A percentile compares a stretch with the other conserved stretches of the same genome.
These are phyloP conservation scores for Aegilops speltoides DNA, from an alignment of 176 grass and related monocot species.

Conservation along the genomic window DNA sequence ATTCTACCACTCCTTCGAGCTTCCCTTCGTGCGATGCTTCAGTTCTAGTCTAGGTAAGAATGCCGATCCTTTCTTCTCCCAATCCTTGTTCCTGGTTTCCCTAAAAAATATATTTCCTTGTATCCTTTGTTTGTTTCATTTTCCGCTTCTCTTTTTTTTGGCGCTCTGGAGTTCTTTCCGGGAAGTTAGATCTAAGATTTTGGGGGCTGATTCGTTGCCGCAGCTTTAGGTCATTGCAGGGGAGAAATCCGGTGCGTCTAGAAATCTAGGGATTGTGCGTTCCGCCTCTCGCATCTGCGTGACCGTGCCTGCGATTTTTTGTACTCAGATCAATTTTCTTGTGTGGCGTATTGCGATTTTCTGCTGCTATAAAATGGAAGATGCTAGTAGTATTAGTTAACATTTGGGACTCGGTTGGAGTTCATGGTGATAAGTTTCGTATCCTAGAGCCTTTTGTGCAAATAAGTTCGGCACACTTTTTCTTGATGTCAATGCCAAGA, in stretches of 20 bases:
- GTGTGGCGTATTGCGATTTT: not conserved
- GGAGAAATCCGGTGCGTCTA: not conserved
- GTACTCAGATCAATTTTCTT: not conserved
- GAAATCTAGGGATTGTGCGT: not conserved
- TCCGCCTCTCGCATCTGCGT: not conserved
- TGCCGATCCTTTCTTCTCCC: not conserved
- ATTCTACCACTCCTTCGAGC: not conserved
- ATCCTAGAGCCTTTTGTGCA: not conserved
- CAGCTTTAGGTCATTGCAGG: not conserved
- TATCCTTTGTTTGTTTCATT: not conserved
- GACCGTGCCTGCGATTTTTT: not conserved
- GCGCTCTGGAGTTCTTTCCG: not conserved
- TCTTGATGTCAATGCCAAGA: not conserved
- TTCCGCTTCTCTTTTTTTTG: rapidly evolving
- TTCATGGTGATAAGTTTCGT: not conserved
- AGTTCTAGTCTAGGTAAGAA: constrained; percentile 46
- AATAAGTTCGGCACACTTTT: not conserved
- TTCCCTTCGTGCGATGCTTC: constrained; percentile 38
- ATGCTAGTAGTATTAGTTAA: constrained; percentile 5
- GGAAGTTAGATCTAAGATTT: not conserved
- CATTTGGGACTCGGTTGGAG: not conserved
- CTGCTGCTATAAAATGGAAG: not conserved
- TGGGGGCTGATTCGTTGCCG: not conserved
- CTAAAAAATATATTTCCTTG: not conserved
- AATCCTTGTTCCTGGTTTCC: not conserved